phyloP scores from a whole-genome alignment of 306 rosid genomes.

The Adenanthera pavonina region DNA sequence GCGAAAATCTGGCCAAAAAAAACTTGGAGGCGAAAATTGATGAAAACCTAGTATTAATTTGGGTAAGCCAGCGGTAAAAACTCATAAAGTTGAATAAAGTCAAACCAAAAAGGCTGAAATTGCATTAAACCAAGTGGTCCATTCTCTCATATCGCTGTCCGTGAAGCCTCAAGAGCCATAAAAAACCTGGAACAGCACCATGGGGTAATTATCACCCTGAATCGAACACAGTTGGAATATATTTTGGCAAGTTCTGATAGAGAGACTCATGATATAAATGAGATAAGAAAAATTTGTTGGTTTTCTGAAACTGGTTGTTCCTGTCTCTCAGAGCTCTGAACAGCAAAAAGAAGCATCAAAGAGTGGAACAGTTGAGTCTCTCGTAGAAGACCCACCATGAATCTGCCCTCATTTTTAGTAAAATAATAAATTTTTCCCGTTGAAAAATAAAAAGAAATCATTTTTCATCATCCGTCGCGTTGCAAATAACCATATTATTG shows the following conservation, averaged over 20 bases:
- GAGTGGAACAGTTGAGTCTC: slow-evolving; percentile 36
- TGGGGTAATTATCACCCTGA: slow-evolving; percentile 59
- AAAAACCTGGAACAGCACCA: slow-evolving; percentile 46
- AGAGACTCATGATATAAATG: slow-evolving; percentile 37
- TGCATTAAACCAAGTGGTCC: slow-evolving; percentile 48
- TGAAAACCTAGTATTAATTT: slow-evolving; percentile 37
- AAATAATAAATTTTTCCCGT: neutral
- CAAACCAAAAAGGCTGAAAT: slow-evolving; percentile 17
- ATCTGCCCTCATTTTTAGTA: neutral
- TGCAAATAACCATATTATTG: neutral
- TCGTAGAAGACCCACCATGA: slow-evolving; percentile 33
- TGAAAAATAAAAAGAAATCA: neutral
- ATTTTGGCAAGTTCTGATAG: slow-evolving; percentile 50
- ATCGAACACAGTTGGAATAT: slow-evolving; percentile 53
- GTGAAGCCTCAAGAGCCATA: slow-evolving; percentile 48
- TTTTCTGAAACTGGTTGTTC: slow-evolving; percentile 56
- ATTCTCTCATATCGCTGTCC: slow-evolving; percentile 27
- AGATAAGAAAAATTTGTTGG: slow-evolving; percentile 53
- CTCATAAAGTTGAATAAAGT: slow-evolving; percentile 43
- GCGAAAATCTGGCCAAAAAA: neutral
- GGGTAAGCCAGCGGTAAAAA: slow-evolving; percentile 39
- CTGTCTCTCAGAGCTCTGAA: slow-evolving; percentile 55
- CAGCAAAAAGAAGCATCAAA: slow-evolving; percentile 57
- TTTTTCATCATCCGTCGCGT: neutral
- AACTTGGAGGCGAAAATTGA: slow-evolving; percentile 33